phyloP scores from a whole-genome alignment of 305 asterid genomes.

The Caryopteris hybrid region DNA sequence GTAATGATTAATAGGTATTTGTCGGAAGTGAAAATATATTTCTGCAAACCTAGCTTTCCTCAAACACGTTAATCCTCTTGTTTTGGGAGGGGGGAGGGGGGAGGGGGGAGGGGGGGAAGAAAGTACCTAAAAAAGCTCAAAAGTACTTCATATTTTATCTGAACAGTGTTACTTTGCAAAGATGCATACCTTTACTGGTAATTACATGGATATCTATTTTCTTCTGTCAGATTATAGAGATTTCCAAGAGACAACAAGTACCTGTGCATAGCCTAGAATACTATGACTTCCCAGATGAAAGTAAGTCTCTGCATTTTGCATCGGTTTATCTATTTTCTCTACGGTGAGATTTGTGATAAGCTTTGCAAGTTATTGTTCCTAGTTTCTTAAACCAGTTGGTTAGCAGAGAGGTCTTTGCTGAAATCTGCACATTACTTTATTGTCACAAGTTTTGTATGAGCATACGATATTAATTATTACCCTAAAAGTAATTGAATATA shows the following conservation, averaged over 20 bases:
- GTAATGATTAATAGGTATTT: too few relatives aligned
- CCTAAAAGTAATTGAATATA: neutral
- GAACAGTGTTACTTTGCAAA: neutral
- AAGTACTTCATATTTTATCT: neutral
- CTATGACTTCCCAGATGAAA: slow-evolving; percentile 63
- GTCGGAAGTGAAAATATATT: neutral
- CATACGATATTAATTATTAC: neutral
- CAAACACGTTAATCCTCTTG: neutral
- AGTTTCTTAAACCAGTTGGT: slow-evolving; percentile 4
- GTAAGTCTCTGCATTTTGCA: slow-evolving; percentile 38
- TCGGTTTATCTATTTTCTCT: neutral
- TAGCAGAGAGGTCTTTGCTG: neutral
- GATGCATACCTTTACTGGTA: slow-evolving; percentile 17
- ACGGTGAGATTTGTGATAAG: neutral
- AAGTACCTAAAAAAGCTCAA: neutral
- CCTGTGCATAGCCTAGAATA: slow-evolving; percentile 31
- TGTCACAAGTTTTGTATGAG: neutral
- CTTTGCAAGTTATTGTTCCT: neutral
- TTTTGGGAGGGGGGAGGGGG: neutral
- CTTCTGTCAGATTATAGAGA: slow-evolving; percentile 44
- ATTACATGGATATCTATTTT: slow-evolving; percentile 8
- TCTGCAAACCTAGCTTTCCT: too few relatives aligned
- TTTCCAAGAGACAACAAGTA: slow-evolving; percentile 10
- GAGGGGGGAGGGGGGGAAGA: too few relatives aligned
- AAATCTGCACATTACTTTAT: neutral